Percentiles rank a stretch among this genome's conserved stretches.
Evolutionary conservation across 2,329 filamentous ascomycete genomes (phyloP).

Genomic region (Fonsecaea pedrosoi): DNA sequence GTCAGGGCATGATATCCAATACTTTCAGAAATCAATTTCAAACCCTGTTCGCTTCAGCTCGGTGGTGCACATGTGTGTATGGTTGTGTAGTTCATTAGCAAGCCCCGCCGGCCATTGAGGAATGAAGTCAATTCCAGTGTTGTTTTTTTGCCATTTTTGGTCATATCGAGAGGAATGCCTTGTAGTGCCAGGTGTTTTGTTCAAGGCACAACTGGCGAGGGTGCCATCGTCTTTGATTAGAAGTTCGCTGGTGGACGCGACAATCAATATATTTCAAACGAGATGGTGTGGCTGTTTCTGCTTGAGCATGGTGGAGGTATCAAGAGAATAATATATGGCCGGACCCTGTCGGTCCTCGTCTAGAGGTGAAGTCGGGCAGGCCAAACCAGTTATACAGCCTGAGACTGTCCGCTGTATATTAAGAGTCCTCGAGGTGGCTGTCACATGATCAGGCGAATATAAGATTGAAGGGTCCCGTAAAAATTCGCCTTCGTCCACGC

Average conservation of each 20-base stretch:
- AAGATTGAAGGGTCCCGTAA: conserved; percentile 29
- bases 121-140: not conserved
- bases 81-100: not conserved
- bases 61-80: not conserved
- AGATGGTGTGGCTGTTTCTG: too few species aligned
- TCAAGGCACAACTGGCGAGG: conserved; percentile 5
- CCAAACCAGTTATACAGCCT: too few species aligned
- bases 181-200: not conserved
- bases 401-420: too few species aligned
- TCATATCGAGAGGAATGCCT: not conserved
- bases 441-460: too few species aligned
- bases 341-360: too few species aligned
- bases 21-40: not conserved
- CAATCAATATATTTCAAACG: too few species aligned
- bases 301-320: too few species aligned
- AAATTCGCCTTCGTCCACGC: conserved; percentile 42
- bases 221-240: too few species aligned
- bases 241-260: too few species aligned
- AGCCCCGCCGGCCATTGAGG: not conserved
- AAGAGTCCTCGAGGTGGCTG: conserved; percentile 34
- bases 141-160: not conserved
- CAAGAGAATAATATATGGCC: too few species aligned
- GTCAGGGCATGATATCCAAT: not conserved
- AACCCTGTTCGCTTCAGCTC: not conserved
- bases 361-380: too few species aligned